These are phyloP conservation scores for Polytrichum formosum DNA, from an alignment of 225 moss, liverwort and hornwort species.

Conservation along the genomic window DNA sequence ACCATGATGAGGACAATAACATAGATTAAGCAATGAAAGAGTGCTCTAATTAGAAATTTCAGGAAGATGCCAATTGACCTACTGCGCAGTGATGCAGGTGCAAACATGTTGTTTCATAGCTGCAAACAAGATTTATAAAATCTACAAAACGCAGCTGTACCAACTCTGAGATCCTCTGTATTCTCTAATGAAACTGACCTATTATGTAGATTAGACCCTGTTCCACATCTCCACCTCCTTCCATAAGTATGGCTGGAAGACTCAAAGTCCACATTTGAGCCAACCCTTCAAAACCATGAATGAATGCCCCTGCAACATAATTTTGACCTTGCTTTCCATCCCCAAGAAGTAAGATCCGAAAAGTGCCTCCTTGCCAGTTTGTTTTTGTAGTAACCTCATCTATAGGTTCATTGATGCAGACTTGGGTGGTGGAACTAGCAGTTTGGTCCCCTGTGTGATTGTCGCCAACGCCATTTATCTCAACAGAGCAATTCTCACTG, in stretches of 20 bases:
- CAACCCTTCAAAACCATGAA: slow-evolving; percentile 59
- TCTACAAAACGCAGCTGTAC: too few species aligned
- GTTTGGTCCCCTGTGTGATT: slow-evolving; percentile 14
- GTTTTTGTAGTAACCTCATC: slow-evolving; percentile 18
- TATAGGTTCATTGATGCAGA: slow-evolving; percentile 24
- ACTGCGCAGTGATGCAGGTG: too few species aligned
- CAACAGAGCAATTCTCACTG: slow-evolving; percentile 1
- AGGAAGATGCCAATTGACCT: too few species aligned
- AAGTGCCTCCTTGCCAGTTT: slow-evolving; percentile 52
- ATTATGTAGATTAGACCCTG: slow-evolving; percentile 69
- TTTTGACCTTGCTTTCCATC: slow-evolving; percentile 63
- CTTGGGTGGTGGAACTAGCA: slow-evolving; percentile 24
- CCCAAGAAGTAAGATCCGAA: slow-evolving; percentile 59
- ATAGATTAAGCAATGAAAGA: slow-evolving; percentile 5
- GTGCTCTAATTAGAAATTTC: background rate
- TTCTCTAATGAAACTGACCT: slow-evolving; percentile 32
- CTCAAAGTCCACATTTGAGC: slow-evolving; percentile 65
- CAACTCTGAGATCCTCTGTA: background rate
- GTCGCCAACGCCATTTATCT: background rate
- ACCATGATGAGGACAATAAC: background rate
- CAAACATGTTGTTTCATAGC: too few species aligned
- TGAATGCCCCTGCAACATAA: slow-evolving; percentile 58
- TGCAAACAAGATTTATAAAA: too few species aligned
- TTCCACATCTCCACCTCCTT: slow-evolving; percentile 65
- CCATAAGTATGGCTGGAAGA: slow-evolving; percentile 81